Evolutionary conservation across 352 stramenopile species (phyloP).

Genomic region (Globisporangium ultimum): DNA sequence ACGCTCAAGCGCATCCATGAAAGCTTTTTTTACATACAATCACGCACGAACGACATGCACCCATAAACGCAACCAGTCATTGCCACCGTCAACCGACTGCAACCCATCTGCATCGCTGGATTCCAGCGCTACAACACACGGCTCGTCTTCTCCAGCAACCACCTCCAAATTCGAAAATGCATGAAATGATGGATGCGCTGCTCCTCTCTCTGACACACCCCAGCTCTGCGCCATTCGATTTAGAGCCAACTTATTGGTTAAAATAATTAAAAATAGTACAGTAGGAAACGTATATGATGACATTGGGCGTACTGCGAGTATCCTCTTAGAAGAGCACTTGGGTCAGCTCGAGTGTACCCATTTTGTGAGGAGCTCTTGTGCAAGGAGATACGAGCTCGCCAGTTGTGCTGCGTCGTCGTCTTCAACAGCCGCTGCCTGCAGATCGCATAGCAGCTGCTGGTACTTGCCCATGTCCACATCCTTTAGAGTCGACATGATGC

Average conservation of each 20-base stretch:
- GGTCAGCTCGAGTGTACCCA: neutral
- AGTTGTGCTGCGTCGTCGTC: constrained; percentile 32
- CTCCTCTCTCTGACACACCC: no score
- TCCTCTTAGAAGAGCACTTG: neutral
- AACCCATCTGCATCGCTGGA: no score
- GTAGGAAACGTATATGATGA: neutral
- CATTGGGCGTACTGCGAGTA: neutral
- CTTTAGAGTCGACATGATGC: constrained; percentile 30
- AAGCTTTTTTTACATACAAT: neutral
- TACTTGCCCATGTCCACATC: constrained; percentile 25
- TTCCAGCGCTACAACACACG: neutral
- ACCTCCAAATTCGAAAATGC: no score
- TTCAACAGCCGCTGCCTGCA: constrained; percentile 39
- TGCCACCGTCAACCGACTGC: no score
- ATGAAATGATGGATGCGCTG: no score
- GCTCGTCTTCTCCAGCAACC: neutral
- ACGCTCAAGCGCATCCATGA: neutral
- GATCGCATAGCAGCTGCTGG: constrained; percentile 27
- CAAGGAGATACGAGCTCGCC: constrained; percentile 34
- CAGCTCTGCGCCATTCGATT: neutral
- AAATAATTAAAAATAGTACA: constrained; percentile 1
- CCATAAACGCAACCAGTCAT: neutral
- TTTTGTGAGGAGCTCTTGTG: constrained; percentile 6
- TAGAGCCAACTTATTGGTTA: neutral
- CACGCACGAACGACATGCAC: constrained; percentile 1